These are phyloP conservation scores for Gynochthodes officinalis DNA, from an alignment of 257 asterid genomes.

Conservation along the genomic window DNA sequence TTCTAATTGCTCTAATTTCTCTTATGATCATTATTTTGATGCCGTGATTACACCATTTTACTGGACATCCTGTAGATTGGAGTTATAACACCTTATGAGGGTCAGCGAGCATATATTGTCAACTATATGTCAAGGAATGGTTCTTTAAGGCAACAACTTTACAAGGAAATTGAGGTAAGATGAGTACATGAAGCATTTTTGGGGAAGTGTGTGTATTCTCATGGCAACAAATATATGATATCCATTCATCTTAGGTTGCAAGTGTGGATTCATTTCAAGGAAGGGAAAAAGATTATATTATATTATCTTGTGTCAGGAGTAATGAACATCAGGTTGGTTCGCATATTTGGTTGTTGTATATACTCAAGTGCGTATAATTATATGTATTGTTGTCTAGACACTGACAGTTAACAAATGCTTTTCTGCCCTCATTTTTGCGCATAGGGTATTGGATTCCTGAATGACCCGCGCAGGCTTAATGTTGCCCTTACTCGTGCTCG, in stretches of 20 bases:
- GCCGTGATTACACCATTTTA: background rate
- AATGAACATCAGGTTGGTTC: slow-evolving; percentile 90
- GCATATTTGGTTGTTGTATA: background rate
- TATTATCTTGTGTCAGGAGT: slow-evolving; percentile 96
- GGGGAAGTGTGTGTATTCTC: slow-evolving; percentile 1
- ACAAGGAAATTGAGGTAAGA: slow-evolving; percentile 95
- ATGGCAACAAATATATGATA: slow-evolving; percentile 13
- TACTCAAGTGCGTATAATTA: background rate
- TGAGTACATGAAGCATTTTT: slow-evolving; percentile 6
- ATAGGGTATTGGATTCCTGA: slow-evolving; percentile 97
- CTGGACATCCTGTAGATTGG: slow-evolving; percentile 59
- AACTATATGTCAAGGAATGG: slow-evolving; percentile 98
- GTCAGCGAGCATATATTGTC: slow-evolving; percentile 96
- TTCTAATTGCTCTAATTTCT: background rate
- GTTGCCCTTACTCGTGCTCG: slow-evolving; percentile 99
- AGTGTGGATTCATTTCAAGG: slow-evolving; percentile 99
- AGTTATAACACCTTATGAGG: slow-evolving; percentile 97
- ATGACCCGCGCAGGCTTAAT: slow-evolving; percentile 97
- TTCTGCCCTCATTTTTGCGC: slow-evolving; percentile 7
- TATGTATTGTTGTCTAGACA: no score
- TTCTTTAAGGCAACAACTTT: slow-evolving; percentile 88
- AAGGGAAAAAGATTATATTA: slow-evolving; percentile 94
- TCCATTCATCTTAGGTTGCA: slow-evolving; percentile 68
- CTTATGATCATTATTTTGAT: background rate
- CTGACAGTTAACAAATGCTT: background rate